Evolutionary conservation across 495 filamentous ascomycete species (phyloP).

Genomic region (Cercophora newfieldiana): DNA sequence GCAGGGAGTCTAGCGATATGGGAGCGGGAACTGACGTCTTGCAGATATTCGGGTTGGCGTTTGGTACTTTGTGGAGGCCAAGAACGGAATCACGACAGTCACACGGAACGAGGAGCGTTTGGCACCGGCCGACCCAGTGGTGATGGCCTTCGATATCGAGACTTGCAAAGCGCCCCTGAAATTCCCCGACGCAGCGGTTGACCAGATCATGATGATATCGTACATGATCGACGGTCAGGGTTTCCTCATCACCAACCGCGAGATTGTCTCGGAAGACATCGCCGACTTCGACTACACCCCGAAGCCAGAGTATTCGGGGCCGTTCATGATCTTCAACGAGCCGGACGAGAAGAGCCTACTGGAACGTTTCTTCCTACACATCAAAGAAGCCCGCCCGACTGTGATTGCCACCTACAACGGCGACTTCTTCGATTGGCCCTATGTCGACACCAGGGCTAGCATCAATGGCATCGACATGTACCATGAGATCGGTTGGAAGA

Average conservation of each 20-base stretch:
- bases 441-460: constrained; percentile 90
- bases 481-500: constrained; percentile 92
- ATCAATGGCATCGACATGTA: constrained; percentile 99
- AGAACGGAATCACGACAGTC: constrained; percentile 81
- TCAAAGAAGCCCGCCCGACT: constrained; percentile 91
- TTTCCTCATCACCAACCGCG: constrained; percentile 96
- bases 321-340: constrained; percentile 97
- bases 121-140: constrained; percentile 86
- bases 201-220: constrained; percentile 99
- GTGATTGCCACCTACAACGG: constrained; percentile 99
- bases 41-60: constrained; percentile 91
- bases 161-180: constrained; percentile 96
- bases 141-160: constrained; percentile 98
- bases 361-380: constrained; percentile 91
- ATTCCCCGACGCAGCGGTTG: constrained; percentile 92
- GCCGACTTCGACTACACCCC: constrained; percentile 98
- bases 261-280: constrained; percentile 98
- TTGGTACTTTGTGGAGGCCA: constrained; percentile 95
- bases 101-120: constrained; percentile 85
- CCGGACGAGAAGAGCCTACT: constrained; percentile 85
- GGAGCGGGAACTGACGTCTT: constrained; percentile 26
- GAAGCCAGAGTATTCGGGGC: constrained; percentile 91
- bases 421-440: constrained; percentile 99
- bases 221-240: constrained; percentile 99
- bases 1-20: not conserved